These are phyloP conservation scores for Fomitopsis pulvina DNA, from an alignment of 768 basidiomycete genomes.

Conservation along the genomic window DNA sequence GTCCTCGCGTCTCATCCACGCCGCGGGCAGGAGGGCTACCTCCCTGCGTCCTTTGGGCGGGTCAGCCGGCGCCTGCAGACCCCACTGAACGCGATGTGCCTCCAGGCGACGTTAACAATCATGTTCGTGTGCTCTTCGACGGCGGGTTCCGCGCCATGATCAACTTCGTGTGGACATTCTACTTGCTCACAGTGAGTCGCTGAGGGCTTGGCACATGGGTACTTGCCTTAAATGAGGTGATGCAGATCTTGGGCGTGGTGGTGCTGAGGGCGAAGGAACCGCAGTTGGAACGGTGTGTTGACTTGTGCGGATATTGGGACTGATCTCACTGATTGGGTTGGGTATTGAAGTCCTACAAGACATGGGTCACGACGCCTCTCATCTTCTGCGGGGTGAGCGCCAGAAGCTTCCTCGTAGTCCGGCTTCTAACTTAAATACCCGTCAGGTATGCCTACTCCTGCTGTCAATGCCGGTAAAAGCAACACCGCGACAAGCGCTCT, in stretches of 20 bases:
- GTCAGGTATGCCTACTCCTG: slow-evolving; percentile 79
- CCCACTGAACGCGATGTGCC: slow-evolving; percentile 79
- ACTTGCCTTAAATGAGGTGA: not conserved
- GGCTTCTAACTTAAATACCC: not conserved
- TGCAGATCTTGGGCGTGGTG: slow-evolving; percentile 81
- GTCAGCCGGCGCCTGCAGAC: slow-evolving; percentile 73
- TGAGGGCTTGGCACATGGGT: not conserved
- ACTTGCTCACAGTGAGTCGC: slow-evolving; percentile 69
- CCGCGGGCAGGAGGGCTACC: slow-evolving; percentile 81
- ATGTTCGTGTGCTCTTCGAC: slow-evolving; percentile 76
- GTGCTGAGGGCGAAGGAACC: slow-evolving; percentile 90
- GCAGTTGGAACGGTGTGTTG: slow-evolving; percentile 61
- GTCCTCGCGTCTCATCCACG: slow-evolving; percentile 76
- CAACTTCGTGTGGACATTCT: slow-evolving; percentile 87
- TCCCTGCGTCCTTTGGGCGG: slow-evolving; percentile 78
- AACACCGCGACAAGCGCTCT: slow-evolving; percentile 80
- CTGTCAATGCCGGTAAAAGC: slow-evolving; percentile 93
- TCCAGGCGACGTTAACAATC: slow-evolving; percentile 72
- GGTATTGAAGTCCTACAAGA: slow-evolving; percentile 83
- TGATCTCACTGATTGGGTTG: not conserved
- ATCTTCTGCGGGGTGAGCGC: slow-evolving; percentile 81
- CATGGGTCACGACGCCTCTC: slow-evolving; percentile 87
- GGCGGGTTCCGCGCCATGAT: slow-evolving; percentile 86
- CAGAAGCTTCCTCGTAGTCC: not conserved
- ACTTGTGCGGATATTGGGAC: not conserved